Evolutionary conservation across 148 eudicot species (phyloP), one percentile per base, ranked within the genome.

Genomic region (Gaultheria prostrata): DNA sequence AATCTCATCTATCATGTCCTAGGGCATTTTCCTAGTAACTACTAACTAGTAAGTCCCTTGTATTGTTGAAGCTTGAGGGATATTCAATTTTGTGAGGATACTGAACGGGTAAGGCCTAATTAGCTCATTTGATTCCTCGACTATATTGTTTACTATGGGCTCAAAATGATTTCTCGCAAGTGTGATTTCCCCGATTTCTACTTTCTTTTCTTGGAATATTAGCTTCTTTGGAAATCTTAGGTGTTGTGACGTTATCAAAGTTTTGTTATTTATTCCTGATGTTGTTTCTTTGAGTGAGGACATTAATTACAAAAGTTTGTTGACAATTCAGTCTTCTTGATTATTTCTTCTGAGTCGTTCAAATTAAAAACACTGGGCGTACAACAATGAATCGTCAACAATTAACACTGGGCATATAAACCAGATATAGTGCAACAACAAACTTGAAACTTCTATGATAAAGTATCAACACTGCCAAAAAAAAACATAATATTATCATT

Each of bases 391-490:
- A 26, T n/a, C n/a, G 28, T 8, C 12, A n/a, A 61, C 30, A 61
- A n/a, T n/a, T 61, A 61, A 1, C 30, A 15, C 9, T 61, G 69
- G 69, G 28, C 69, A 24, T 3, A 61, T n/a, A 61, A 21, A 61
- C 69, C 69, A 61, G 1, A 61, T n/a, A n/a, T 61, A 61, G 69
- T 61, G 9, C 9, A n/a, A 61, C 28, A 61, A 61, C 69, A 56
- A 56, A 56, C 61, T 20, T 56, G 39, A 49, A 49, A 49, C 51
- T 49, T 49, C 51, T 49, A 9, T n/a, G 30, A 61, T 26, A 61
- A 61, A n/a, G 13, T n/a, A 61, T 61, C 69, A 61, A 61, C n/a
- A 61, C 69, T n/a, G 26, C 69, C 69, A 61, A 61, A n/a, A 61
- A 21, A 61, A 8, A 61, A 24, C 6, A 57, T 20, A 57, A 53